Percentiles rank a stretch among this genome's conserved stretches.
phyloP scores from a whole-genome alignment of 2,329 filamentous ascomycete species.

The Stachybotrys elegans region DNA sequence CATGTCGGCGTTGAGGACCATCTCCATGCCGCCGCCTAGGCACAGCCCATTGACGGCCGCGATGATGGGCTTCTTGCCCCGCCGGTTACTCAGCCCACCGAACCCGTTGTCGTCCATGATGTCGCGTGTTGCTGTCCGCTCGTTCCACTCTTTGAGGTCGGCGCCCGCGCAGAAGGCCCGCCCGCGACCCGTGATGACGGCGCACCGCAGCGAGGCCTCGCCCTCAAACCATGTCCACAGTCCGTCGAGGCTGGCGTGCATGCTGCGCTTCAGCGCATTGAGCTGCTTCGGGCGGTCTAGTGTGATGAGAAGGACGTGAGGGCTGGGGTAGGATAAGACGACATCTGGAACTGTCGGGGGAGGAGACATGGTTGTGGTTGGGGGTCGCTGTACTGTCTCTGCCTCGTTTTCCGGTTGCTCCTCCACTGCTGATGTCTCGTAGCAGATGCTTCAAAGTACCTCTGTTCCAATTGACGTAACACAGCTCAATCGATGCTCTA shows the following conservation, averaged over 20 bases:
- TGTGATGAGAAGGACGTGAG: slow-evolving; percentile 53
- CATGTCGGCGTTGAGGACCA: slow-evolving; percentile 66
- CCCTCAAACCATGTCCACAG: slow-evolving; percentile 57
- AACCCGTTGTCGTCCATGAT: slow-evolving; percentile 45
- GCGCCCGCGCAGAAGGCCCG: slow-evolving; percentile 64
- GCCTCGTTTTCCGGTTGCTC: too few relatives aligned
- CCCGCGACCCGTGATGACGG: slow-evolving; percentile 57
- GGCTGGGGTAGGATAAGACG: slow-evolving; percentile 43
- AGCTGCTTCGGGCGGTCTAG: slow-evolving; percentile 54
- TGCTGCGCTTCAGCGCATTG: slow-evolving; percentile 48
- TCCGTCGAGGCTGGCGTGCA: slow-evolving; percentile 41
- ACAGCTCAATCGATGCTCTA: too few relatives aligned
- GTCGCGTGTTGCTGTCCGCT: slow-evolving; percentile 16
- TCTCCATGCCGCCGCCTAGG: slow-evolving; percentile 70
- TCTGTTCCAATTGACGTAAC: too few relatives aligned
- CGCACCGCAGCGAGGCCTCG: slow-evolving; percentile 56
- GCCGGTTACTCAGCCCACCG: slow-evolving; percentile 59
- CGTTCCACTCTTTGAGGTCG: slow-evolving; percentile 60
- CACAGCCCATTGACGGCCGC: slow-evolving; percentile 71
- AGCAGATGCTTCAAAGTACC: too few relatives aligned
- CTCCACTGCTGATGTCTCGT: too few relatives aligned
- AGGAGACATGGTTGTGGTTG: slow-evolving; percentile 23
- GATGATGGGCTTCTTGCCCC: slow-evolving; percentile 67
- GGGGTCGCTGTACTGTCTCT: slow-evolving; percentile 20
- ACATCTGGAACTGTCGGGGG: slow-evolving; percentile 37